A percentile compares a stretch with the other conserved stretches of the same genome.
Conservation (phyloP, 495 filamentous ascomycete species). For the Lasiosphaeria hispida region DNA sequence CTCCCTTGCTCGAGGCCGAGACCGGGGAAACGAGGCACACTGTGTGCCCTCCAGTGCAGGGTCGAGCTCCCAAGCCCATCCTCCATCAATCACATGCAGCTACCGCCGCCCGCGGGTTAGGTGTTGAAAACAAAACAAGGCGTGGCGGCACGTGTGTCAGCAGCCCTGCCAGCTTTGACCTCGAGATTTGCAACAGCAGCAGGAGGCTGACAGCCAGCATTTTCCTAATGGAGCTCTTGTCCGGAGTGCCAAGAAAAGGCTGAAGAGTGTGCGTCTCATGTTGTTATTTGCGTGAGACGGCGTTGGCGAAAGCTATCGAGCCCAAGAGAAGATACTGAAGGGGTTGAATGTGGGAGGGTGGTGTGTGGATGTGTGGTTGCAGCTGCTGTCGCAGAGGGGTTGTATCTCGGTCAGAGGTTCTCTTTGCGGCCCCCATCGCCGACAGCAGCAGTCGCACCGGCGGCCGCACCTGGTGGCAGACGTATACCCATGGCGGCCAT, state of each 20-base stretch:
- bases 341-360: no score
- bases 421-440: constrained; percentile 15
- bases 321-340: no score
- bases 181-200: no score
- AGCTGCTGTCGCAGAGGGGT: background rate
- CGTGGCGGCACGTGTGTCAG: background rate
- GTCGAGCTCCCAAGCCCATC: background rate
- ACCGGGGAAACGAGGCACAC: background rate
- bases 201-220: no score
- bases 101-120: constrained; percentile 1
- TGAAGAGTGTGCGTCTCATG: no score
- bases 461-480: constrained; percentile 30
- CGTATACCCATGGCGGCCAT: constrained; percentile 32
- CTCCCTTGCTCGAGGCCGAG: background rate
- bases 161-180: no score
- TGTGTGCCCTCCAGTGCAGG: background rate
- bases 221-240: no score
- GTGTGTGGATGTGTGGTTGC: no score
- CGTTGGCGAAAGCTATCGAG: no score
- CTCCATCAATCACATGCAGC: background rate
- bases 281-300: no score
- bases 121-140: background rate
- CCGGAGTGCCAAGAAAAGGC: no score
- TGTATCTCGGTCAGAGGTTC: constrained; percentile 25
- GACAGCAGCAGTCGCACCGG: background rate